phyloP scores from a whole-genome alignment of 768 basidiomycete species.

The Coprinopsis sp. region DNA sequence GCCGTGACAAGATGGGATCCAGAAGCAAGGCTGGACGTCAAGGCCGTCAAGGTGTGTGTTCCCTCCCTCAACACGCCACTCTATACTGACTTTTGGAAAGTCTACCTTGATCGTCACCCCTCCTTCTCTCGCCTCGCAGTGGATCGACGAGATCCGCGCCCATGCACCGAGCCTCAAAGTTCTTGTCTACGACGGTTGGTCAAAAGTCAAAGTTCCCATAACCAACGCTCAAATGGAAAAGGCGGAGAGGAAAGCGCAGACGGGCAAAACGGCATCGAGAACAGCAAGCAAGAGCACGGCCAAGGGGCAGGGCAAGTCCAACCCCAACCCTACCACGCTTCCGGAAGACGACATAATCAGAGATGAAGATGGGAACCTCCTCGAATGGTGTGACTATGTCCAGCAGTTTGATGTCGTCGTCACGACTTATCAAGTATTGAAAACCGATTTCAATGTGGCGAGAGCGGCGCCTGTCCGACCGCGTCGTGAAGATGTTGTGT shows the following conservation, averaged over 20 bases:
- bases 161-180: conserved; percentile 80
- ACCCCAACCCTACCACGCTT: conserved; percentile 14
- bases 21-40: conserved; percentile 53
- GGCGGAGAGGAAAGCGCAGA: conserved; percentile 22
- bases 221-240: conserved; percentile 36
- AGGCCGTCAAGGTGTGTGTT: conserved; percentile 61
- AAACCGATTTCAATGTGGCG: conserved; percentile 70
- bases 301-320: conserved; percentile 12
- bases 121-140: conserved; percentile 70
- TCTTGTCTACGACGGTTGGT: conserved; percentile 81
- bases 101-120: conserved; percentile 88
- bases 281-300: conserved; percentile 10
- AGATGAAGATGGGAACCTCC: conserved; percentile 27
- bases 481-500: conserved; percentile 61
- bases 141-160: conserved; percentile 71
- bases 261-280: conserved; percentile 17
- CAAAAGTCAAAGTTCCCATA: conserved; percentile 53
- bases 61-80: neutral
- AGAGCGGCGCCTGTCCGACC: conserved; percentile 66
- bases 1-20: conserved; percentile 52
- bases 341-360: conserved; percentile 10
- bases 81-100: conserved; percentile 31
- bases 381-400: conserved; percentile 62
- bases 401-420: conserved; percentile 76
- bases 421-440: conserved; percentile 70